phyloP scores from a whole-genome alignment of 2,329 filamentous ascomycete species.

The Epichloe gansuensis region DNA sequence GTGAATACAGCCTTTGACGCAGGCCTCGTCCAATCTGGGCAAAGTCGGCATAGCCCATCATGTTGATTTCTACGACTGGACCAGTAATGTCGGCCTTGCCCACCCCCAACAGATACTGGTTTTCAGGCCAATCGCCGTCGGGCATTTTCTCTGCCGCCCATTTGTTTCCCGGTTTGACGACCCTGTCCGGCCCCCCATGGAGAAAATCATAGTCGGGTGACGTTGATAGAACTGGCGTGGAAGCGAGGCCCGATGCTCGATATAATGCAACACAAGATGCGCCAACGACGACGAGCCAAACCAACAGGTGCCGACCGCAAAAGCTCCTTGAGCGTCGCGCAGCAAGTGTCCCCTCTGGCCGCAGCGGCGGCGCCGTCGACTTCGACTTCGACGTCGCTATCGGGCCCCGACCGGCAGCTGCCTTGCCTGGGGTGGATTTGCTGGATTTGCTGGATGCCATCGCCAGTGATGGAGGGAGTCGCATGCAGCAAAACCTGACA shows the following conservation, averaged over 20 bases:
- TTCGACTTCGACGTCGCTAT: background rate
- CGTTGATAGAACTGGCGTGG: slow-evolving; percentile 8
- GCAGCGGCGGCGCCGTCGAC: background rate
- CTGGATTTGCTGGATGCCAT: slow-evolving; percentile 7
- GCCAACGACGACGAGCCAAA: slow-evolving; percentile 7
- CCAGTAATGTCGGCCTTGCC: slow-evolving; percentile 46
- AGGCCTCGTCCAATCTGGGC: slow-evolving; percentile 72
- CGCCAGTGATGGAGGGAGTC: background rate
- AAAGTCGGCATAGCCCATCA: slow-evolving; percentile 77
- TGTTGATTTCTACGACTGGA: slow-evolving; percentile 75
- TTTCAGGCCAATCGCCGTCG: slow-evolving; percentile 6
- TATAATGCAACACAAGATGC: slow-evolving; percentile 8
- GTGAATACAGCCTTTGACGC: slow-evolving; percentile 72
- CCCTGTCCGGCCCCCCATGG: slow-evolving; percentile 1
- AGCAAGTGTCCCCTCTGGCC: background rate
- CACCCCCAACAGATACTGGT: slow-evolving; percentile 35
- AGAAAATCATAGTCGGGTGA: slow-evolving; percentile 4
- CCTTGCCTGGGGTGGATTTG: background rate
- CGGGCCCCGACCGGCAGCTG: background rate
- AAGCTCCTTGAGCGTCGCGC: background rate
- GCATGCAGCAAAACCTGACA: background rate
- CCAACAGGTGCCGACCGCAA: slow-evolving; percentile 5
- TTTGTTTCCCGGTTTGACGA: slow-evolving; percentile 4
- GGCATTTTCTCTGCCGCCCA: slow-evolving; percentile 8
- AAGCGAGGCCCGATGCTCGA: slow-evolving; percentile 9